Conservation (phyloP, 164 flowering plant genomes). For the grape (Vitis vinifera) region ASM3070453v1 NC_081822.1:3701001-3701500, state of each 20-base stretch:
- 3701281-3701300: conserved; percentile 36
- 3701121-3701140: conserved; percentile 55
- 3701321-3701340: conserved; percentile 69
- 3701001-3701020: too few species aligned
- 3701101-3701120: conserved; percentile 66
- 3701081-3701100: conserved; percentile 84
- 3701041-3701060: neutral
- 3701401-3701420: conserved; percentile 50
- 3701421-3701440: conserved; percentile 32
- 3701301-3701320: conserved; percentile 62
- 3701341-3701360: conserved; percentile 40
- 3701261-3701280: conserved; percentile 69
- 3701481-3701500: neutral
- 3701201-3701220: conserved; percentile 56
- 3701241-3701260: conserved; percentile 84
- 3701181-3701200: conserved; percentile 79
- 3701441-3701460: conserved; percentile 43
- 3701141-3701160: conserved; percentile 55
- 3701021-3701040: neutral
- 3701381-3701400: conserved; percentile 75
- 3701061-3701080: conserved; percentile 83
- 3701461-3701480: conserved; percentile 56
- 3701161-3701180: conserved; percentile 93
- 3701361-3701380: conserved; percentile 38
- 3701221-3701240: conserved; percentile 71